Percentiles rank a stretch among this genome's conserved stretches.
Evolutionary conservation across 108 stramenopile species (phyloP).

Genomic region (Fragilariopsis cylindrus): DNA sequence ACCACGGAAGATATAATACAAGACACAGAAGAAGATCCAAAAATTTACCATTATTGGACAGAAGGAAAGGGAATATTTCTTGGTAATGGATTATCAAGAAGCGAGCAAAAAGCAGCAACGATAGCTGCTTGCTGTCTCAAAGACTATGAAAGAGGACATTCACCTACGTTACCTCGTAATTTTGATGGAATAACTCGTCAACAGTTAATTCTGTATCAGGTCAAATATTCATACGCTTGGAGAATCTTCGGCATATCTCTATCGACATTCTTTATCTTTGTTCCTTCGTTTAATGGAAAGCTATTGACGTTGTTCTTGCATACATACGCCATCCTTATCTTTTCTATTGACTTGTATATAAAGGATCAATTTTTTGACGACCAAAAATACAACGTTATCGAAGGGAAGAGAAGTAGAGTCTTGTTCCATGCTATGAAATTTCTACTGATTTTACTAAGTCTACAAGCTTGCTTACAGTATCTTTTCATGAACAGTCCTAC

Average conservation of each 20-base stretch:
- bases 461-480: constrained; percentile 22
- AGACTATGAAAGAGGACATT: constrained; percentile 40
- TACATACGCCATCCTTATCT: constrained; percentile 7
- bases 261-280: constrained; percentile 38
- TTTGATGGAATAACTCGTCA: constrained; percentile 18
- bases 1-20: too few relatives aligned
- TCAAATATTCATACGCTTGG: constrained; percentile 22
- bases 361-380: constrained; percentile 1
- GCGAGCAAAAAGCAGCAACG: constrained; percentile 11
- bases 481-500: constrained; percentile 11
- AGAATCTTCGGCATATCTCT: constrained; percentile 7
- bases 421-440: constrained; percentile 21
- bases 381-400: neutral
- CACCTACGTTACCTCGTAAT: constrained; percentile 30
- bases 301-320: constrained; percentile 20
- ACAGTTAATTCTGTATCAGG: constrained; percentile 27
- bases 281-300: constrained; percentile 4
- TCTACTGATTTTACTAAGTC: constrained; percentile 18
- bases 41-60: too few relatives aligned
- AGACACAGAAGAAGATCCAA: too few relatives aligned
- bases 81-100: constrained; percentile 3
- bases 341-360: constrained; percentile 23
- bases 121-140: constrained; percentile 36
- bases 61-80: too few relatives aligned
- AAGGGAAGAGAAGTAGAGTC: constrained; percentile 2